phyloP scores from a whole-genome alignment of 192 early-diverging fungal species.

The Paraglomus occultum region DNA sequence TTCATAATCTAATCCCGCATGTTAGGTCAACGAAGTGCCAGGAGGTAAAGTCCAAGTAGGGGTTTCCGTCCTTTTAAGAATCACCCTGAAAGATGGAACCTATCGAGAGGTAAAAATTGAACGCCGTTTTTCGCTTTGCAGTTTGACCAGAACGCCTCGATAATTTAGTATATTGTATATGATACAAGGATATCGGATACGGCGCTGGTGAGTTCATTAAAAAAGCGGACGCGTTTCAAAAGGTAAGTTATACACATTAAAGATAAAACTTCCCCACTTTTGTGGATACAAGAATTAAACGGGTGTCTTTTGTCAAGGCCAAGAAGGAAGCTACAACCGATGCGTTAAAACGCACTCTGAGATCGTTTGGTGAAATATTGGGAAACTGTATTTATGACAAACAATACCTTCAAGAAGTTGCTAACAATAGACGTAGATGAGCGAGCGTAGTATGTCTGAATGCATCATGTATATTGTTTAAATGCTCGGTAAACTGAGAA shows the following conservation, averaged over 20 bases:
- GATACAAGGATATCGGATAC: conserved; percentile 79
- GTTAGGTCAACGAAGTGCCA: not conserved
- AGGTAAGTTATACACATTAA: conserved; percentile 45
- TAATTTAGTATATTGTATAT: not conserved
- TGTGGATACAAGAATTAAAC: not conserved
- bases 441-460: too few relatives aligned
- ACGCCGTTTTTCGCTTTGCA: not conserved
- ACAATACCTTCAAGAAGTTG: conserved; percentile 41
- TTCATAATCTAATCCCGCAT: too few relatives aligned
- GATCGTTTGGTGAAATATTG: conserved; percentile 80
- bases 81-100: conserved; percentile 87
- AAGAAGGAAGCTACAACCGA: conserved; percentile 93
- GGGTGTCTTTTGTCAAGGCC: conserved; percentile 43
- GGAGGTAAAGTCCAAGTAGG: conserved; percentile 53
- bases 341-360: conserved; percentile 82
- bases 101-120: conserved; percentile 64
- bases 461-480: too few relatives aligned
- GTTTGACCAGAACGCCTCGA: not conserved
- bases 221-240: conserved; percentile 82
- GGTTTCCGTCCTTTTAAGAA: conserved; percentile 70
- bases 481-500: too few relatives aligned
- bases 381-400: conserved; percentile 90
- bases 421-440: too few relatives aligned
- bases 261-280: not conserved
- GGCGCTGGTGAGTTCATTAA: conserved; percentile 75